Evolutionary conservation across 768 basidiomycete species (phyloP), one percentile per base, ranked within the genome.

Genomic region (Imleria badia): DNA sequence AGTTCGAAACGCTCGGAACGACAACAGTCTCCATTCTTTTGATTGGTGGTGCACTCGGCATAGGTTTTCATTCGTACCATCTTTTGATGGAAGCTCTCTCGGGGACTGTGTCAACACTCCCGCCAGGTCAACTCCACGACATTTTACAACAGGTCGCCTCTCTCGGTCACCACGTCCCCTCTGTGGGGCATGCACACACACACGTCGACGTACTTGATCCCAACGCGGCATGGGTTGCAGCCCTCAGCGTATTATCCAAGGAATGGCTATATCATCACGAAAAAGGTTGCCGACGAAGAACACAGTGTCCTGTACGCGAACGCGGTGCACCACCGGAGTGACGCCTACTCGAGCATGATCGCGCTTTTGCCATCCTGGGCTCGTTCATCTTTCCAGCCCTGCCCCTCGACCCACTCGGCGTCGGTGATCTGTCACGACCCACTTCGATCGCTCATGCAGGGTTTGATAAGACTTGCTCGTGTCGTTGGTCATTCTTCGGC

Each of bases 201-300:
- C 83, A 85, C 20, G 73, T 74, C 1, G 81, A 75, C 36, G 72
- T 75, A 6, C 76, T 97, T 6, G 94, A 97, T 67, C 89, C 92
- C 39, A 94, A 98, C 66, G 97, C 97, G 19, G 94, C 94, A 29
- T 98, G 95, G 94, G 95, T 98, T 64, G 97, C 97, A 9, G 84
- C 84, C 1, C 63, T 84, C 20, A 85, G 91, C 59, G 84, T 98
- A 3, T 46, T 92, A 5, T 72, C 81, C 56, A 99, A 99, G 68
- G 97, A 99, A 71, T 98, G 89, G 87, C 70, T 99, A 13, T 98
- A 96, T 72, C 40, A 75, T 87, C 43, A 98, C 94, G 44, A 89
- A 89, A 66, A 82, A 80, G 51, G 95, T 99, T 30, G 97, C 96
- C 12, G 85, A 91, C 53, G 84, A 92, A 62, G 94, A 98, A 71